Evolutionary conservation across 257 asterid species (phyloP).

Genomic region (Galeopsis tetrahit): DNA sequence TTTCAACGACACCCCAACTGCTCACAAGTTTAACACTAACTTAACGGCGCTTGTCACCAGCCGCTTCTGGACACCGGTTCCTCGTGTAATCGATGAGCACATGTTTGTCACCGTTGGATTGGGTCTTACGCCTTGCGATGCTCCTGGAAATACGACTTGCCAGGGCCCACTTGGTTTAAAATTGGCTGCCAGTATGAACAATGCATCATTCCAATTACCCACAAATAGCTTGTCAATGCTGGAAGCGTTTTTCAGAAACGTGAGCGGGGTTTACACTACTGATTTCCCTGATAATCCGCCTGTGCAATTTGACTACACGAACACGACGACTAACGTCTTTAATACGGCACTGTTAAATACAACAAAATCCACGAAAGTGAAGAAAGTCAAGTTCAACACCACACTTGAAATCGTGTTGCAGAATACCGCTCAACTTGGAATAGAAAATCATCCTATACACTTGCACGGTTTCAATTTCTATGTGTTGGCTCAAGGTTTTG

Average conservation of each 20-base stretch:
- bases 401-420: slow-evolving; percentile 59
- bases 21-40: slow-evolving; percentile 55
- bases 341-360: slow-evolving; percentile 41
- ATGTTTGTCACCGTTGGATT: slow-evolving; percentile 69
- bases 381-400: slow-evolving; percentile 46
- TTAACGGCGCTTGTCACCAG: slow-evolving; percentile 56
- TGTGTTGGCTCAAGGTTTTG: slow-evolving; percentile 65
- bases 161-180: slow-evolving; percentile 48
- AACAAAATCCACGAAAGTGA: slow-evolving; percentile 54
- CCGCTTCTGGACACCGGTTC: slow-evolving; percentile 62
- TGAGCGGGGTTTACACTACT: slow-evolving; percentile 52
- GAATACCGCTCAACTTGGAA: slow-evolving; percentile 55
- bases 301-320: slow-evolving; percentile 52
- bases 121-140: slow-evolving; percentile 54
- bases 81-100: slow-evolving; percentile 47
- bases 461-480: slow-evolving; percentile 66
- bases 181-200: slow-evolving; percentile 75
- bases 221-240: slow-evolving; percentile 47
- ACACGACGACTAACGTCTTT: slow-evolving; percentile 26
- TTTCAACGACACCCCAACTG: slow-evolving; percentile 73
- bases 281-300: slow-evolving; percentile 63
- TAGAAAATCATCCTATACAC: slow-evolving; percentile 69
- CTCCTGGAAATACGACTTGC: slow-evolving; percentile 48
- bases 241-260: slow-evolving; percentile 57
- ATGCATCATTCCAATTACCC: slow-evolving; percentile 66